Base-by-base conservation (phyloP, 768 basidiomycete genomes). In the Tulasnella sp. region DNA sequence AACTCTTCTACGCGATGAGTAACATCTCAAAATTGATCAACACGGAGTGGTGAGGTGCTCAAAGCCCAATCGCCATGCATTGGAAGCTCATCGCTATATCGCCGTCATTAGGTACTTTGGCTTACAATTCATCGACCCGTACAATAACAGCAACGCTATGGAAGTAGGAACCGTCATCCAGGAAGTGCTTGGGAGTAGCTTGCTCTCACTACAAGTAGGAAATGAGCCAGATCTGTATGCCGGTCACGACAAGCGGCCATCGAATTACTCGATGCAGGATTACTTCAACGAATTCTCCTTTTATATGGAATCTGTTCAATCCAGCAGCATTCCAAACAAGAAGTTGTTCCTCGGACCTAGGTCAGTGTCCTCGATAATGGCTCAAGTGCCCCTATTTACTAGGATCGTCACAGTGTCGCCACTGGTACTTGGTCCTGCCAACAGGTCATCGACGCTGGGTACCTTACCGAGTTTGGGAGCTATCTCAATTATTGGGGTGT, bases 171-270 rank as follows among this genome's bases (percentile, higher is more conserved):
- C 80, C 65, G 69, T 76, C 42, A 80, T 80, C 3, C 76, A 85
- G 66, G 62, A 69, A 15, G 82, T 87, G 60, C 72, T 89, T 1
- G 87, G 87, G 1, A 71, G 77, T 50, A 74, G 79, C 60, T 71
- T 89, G 19, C 68, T 84, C n/a, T 87, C 83, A 0, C 69, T 85
- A 8, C 82, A 86, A 67, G 77, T 81, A 1, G 85, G 82, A 2
- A 88, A 90, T 68, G 85, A 88, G 70, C 87, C 86, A 12, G 87
- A 91, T 72, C 76, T 87, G 63, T 90, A 83, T 63, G 69, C 79
- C 73, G 10, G 79, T 43, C 82, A 79, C 59, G 75, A 67, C 1
- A 61, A 74, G 59, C 70, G 78, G 27, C 29, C 55, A 1, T 22
- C 21, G 0, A 59, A 41, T 10, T 67, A 67, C 62, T 43, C 55